Base-by-base conservation (phyloP, 768 basidiomycete genomes). In the Udeniomyces megalosporus region DNA sequence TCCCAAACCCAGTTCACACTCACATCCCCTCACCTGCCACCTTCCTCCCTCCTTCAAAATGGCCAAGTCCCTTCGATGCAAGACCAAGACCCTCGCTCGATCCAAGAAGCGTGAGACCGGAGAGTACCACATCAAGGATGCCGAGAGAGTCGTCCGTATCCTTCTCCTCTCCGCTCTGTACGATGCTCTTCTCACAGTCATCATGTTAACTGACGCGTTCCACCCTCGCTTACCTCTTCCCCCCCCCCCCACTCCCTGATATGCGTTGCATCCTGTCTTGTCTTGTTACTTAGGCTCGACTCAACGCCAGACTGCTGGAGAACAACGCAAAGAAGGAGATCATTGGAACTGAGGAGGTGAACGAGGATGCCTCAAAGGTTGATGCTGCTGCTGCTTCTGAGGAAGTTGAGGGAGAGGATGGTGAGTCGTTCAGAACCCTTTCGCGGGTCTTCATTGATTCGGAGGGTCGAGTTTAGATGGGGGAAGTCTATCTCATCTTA, bases 61-160 rank as follows among this genome's bases (percentile, higher is more conserved):
- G 63, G 63, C 63, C 63, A 65, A 65, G 34, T 65, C 63, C 20
- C 57, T 65, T 32, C 63, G 63, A 14, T 59, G 32, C 51, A 65
- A 65, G 44, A 58, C 47, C 34, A 65, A 65, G 63, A 59, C 44
- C 31, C 26, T 52, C 4, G 58, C 63, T n/a, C 58, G 63, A 34
- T 22, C 46, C 31, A 34, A 22, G 14, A 65, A 65, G 58, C 38
- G 63, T 22, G 63, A 60, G 58, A 49, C 48, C 31, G 63, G 63
- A 42, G 48, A 35, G 32, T 65, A 65, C 57, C 32, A 53, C 29
- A 50, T 65, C 45, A 56, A 65, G 49, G 45, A 65, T 38, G 63
- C 63, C 52, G 63, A 56, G 31, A 58, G 63, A n/a, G 49, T 65
- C 32, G 50, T n/a, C n/a, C n/a, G n/a, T n/a, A n/a, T n/a, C n/a